Conservation (phyloP, 148 eudicot species). For the Talinum fruticosum region DNA sequence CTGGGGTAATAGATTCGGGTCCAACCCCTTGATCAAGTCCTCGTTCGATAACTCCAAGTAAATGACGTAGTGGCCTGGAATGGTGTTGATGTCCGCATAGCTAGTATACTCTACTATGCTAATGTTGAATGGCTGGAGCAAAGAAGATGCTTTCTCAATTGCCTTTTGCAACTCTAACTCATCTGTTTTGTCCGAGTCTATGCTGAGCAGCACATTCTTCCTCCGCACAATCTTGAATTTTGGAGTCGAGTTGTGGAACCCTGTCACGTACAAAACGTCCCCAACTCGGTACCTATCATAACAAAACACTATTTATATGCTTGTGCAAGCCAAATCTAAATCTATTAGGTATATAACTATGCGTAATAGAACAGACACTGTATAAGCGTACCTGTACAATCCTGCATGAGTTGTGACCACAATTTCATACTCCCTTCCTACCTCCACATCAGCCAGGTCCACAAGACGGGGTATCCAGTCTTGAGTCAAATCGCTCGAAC, state of each 20-base stretch:
- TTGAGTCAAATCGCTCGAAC: not conserved
- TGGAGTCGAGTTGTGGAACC: constrained; percentile 79
- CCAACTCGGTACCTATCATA: constrained; percentile 60
- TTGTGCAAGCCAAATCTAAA: too few species aligned
- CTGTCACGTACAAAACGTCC: constrained; percentile 63
- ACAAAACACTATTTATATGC: not conserved
- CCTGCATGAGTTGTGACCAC: constrained; percentile 71
- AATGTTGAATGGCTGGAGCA: constrained; percentile 29
- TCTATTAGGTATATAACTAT: too few species aligned
- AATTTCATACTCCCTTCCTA: constrained; percentile 71
- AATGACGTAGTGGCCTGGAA: constrained; percentile 60
- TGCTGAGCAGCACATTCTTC: constrained; percentile 64
- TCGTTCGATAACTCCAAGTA: constrained; percentile 44
- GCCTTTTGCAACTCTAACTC: constrained; percentile 53
- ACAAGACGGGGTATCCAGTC: constrained; percentile 40
- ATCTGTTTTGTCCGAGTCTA: constrained; percentile 56
- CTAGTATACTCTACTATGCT: constrained; percentile 59
- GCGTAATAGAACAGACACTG: too few species aligned
- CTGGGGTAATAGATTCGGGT: constrained; percentile 21
- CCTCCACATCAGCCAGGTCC: constrained; percentile 53
- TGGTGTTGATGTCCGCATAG: constrained; percentile 44
- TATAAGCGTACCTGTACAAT: constrained; percentile 16
- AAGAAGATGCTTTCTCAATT: constrained; percentile 34
- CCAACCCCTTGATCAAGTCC: constrained; percentile 24
- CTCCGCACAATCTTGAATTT: constrained; percentile 68